phyloP scores from a whole-genome alignment of 495 filamentous ascomycete genomes.

The Xylaria grammica region DNA sequence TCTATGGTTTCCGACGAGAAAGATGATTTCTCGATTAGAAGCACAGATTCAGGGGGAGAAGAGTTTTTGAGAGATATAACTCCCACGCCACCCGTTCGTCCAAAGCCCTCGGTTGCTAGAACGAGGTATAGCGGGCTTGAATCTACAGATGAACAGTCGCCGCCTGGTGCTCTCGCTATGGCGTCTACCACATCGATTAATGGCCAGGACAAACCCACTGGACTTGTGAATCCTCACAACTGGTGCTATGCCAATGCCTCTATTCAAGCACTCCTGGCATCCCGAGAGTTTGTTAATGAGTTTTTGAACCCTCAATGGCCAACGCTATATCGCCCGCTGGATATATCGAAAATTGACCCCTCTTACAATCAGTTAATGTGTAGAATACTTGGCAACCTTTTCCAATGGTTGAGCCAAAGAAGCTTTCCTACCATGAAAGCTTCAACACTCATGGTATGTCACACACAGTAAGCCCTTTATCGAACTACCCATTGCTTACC shows the following conservation, averaged over 20 bases:
- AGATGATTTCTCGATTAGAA: conserved; percentile 21
- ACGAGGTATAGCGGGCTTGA: conserved; percentile 89
- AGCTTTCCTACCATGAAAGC: conserved; percentile 58
- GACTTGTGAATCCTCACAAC: conserved; percentile 78
- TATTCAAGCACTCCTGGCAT: conserved; percentile 82
- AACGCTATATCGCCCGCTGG: conserved; percentile 34
- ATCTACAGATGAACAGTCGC: conserved; percentile 51
- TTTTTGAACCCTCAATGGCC: conserved; percentile 54
- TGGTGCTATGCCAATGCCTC: conserved; percentile 93
- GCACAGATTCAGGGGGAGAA: conserved; percentile 31
- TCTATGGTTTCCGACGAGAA: conserved; percentile 63
- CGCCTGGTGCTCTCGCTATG: conserved; percentile 41
- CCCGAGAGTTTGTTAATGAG: conserved; percentile 70
- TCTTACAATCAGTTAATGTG: conserved; percentile 79
- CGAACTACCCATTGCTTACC: not conserved
- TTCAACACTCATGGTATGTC: conserved; percentile 67
- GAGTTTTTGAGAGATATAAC: conserved; percentile 42
- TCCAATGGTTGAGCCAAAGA: conserved; percentile 72
- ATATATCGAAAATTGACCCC: conserved; percentile 67
- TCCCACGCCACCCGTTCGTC: conserved; percentile 62
- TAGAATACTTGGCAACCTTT: conserved; percentile 73
- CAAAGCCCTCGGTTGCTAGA: conserved; percentile 83
- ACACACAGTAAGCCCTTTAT: not conserved
- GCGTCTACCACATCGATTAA: conserved; percentile 20
- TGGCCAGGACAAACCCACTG: conserved; percentile 52